Percentiles rank a stretch among this genome's conserved stretches.
Evolutionary conservation across 495 filamentous ascomycete genomes (phyloP).

Genomic region (Aspergillus taichungensis): DNA sequence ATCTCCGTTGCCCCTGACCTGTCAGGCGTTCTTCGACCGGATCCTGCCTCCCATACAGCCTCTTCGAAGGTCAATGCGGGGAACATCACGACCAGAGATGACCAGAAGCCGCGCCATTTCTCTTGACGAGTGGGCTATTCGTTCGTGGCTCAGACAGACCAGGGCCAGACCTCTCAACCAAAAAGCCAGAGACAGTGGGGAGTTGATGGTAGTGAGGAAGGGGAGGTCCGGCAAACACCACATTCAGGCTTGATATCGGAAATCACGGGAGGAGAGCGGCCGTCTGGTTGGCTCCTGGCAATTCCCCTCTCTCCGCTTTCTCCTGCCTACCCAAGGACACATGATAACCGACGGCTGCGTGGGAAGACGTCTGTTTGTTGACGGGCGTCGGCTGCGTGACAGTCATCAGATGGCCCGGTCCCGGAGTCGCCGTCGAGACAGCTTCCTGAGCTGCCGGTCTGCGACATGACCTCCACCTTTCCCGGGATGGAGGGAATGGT

Average conservation of each 20-base stretch:
- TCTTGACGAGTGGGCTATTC: conserved; percentile 8
- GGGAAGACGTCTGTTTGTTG: conserved; percentile 3
- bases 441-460: conserved; percentile 6
- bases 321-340: conserved; percentile 1
- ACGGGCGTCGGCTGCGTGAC: conserved; percentile 9
- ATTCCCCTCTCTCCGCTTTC: too few relatives aligned
- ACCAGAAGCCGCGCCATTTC: conserved; percentile 12
- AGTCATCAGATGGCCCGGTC: conserved; percentile 19
- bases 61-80: conserved; percentile 9
- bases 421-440: conserved; percentile 1
- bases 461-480: conserved; percentile 12
- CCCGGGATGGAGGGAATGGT: conserved; percentile 8
- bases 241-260: too few relatives aligned
- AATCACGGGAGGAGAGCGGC: too few relatives aligned
- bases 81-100: conserved; percentile 11
- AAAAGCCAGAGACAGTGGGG: background rate
- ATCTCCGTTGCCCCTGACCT: conserved; percentile 1
- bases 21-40: conserved; percentile 9
- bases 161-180: conserved; percentile 7
- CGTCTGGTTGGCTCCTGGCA: too few relatives aligned
- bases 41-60: background rate
- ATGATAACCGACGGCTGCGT: conserved; percentile 7
- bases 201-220: too few relatives aligned
- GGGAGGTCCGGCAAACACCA: too few relatives aligned
- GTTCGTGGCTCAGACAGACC: conserved; percentile 6